Evolutionary conservation across 176 grass and related monocot species (phyloP), one percentile per base, ranked within the genome.

Genomic region (Leersia perrieri): DNA sequence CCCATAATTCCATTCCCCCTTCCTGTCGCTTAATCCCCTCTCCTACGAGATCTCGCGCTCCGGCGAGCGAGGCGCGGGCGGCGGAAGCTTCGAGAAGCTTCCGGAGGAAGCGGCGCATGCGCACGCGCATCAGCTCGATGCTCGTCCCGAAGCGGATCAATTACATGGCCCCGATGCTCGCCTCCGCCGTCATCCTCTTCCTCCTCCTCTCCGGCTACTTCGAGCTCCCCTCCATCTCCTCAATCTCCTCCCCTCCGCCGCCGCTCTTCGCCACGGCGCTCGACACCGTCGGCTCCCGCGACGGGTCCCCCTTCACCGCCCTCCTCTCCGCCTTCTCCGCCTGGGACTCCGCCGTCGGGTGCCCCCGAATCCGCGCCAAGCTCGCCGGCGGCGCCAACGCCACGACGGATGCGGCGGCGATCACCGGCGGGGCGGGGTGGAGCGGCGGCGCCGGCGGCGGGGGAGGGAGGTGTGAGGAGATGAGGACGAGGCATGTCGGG

Each of bases 131-230:
- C 18, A 28, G 70, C 57, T 73, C 75, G 75, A 90, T 97, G 76
- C 86, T 90, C 63, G 38, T 82, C 34, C 68, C 73, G 67, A 93
- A 89, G 86, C 86, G 88, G 41, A 87, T 89, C 83, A 97, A 89
- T 64, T 97, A 97, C 89, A 31, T 94, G 49, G 84, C 79, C 25
- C 92, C 89, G 65, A 90, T 94, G 89, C 85, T 94, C 40, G 87
- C 85, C 26, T 92, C 85, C 44, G 67, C 65, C 16, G 31, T 70
- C 72, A 83, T 93, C 74, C 76, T 96, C 30, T 44, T 94, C 18
- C 65, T 94, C 38, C 86, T 94, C 83, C 75, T 87, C 73, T 94
- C 88, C 35, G 84, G 77, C 68, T 89, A 85, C 83, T 82, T 91
- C 79, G 83, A 87, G 49, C 84, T 92, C 28, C 89, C 87, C 5